A percentile compares a stretch with the other conserved stretches of the same genome.
phyloP scores from a whole-genome alignment of 2,329 filamentous ascomycete genomes.

The Botryotinia calthae region DNA sequence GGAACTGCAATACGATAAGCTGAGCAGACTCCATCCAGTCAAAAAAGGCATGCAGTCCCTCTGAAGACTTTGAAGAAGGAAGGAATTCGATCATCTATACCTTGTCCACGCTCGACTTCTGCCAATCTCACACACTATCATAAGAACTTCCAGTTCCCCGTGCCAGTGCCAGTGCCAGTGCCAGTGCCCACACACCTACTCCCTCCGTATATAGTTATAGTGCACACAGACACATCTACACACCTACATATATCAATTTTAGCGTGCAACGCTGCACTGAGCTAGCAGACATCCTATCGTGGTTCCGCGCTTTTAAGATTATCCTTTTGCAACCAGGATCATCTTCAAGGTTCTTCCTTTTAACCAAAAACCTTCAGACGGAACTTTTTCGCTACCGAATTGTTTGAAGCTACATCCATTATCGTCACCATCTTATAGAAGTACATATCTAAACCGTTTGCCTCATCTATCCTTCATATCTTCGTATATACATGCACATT shows the following conservation, averaged over 20 bases:
- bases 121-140: not conserved
- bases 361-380: conserved; percentile 11
- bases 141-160: not conserved
- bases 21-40: not conserved
- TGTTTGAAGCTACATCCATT: conserved; percentile 15
- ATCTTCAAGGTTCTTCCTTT: conserved; percentile 18
- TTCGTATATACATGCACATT: not conserved
- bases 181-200: not conserved
- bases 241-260: not conserved
- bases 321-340: conserved; percentile 9
- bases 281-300: conserved; percentile 2
- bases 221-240: not conserved
- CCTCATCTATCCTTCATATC: conserved; percentile 1
- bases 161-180: not conserved
- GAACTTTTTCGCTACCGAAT: conserved; percentile 17
- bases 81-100: not conserved
- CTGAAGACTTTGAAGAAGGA: not conserved
- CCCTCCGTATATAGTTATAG: not conserved
- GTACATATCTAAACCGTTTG: conserved; percentile 4
- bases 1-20: not conserved
- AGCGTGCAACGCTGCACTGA: conserved; percentile 11
- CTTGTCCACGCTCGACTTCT: not conserved
- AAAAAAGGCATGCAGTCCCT: not conserved
- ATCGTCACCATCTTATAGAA: conserved; percentile 5
- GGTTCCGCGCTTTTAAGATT: not conserved